Conservation (phyloP, 176 grass and related monocot species). For the Alopecurus myosuroides region DNA sequence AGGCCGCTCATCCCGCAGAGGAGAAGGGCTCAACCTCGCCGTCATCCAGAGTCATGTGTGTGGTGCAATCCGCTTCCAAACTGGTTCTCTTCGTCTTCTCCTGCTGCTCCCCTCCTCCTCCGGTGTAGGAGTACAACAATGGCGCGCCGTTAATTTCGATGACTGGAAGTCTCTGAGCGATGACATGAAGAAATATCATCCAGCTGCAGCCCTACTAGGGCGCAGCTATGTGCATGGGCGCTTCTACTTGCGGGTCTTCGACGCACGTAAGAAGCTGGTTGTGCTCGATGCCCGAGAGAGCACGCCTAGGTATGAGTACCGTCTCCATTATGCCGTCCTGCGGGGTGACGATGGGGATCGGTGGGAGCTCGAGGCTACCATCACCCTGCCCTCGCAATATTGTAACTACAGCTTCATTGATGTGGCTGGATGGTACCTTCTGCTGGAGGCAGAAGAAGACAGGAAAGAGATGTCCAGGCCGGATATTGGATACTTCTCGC, state of each 20-base stretch:
- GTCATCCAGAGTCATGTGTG: not conserved
- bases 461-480: too few relatives aligned
- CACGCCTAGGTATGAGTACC: too few relatives aligned
- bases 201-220: accelerated
- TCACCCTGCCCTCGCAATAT: not conserved
- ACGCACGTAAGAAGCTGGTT: not conserved
- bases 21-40: not conserved
- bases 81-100: not conserved
- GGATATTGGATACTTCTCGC: too few relatives aligned
- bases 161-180: not conserved
- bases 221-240: not conserved
- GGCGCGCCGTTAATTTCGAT: not conserved
- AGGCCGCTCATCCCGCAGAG: too few relatives aligned
- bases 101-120: too few relatives aligned
- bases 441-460: too few relatives aligned
- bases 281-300: too few relatives aligned
- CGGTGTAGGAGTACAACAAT: not conserved
- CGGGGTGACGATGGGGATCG: not conserved
- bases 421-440: not conserved
- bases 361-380: not conserved
- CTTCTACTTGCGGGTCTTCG: not conserved
- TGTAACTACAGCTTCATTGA: not conserved
- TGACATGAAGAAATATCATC: not conserved
- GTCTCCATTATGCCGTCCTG: not conserved
- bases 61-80: not conserved